phyloP scores from a whole-genome alignment of 805 yeast genomes.

The Schizosaccharomyces osmophilus region DNA sequence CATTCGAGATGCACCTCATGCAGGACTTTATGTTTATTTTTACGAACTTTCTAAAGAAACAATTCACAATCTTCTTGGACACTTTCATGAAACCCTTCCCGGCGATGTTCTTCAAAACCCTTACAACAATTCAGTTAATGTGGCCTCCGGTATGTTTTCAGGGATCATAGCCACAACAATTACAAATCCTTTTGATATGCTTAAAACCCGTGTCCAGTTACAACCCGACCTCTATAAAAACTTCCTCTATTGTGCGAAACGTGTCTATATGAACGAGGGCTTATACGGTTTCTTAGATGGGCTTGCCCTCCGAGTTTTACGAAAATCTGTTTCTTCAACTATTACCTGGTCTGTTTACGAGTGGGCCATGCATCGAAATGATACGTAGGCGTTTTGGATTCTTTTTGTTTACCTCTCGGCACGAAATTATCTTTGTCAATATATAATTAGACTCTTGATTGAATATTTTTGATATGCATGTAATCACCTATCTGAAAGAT shows the following conservation, averaged over 20 bases:
- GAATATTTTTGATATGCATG: not conserved
- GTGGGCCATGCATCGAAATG: not conserved
- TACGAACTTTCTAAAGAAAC: slow-evolving; percentile 53
- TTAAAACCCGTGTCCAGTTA: slow-evolving; percentile 77
- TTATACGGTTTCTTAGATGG: slow-evolving; percentile 52
- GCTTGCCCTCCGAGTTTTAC: slow-evolving; percentile 45
- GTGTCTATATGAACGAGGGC: slow-evolving; percentile 24
- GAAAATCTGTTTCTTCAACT: slow-evolving; percentile 82
- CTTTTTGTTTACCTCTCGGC: too few species aligned
- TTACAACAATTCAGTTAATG: slow-evolving; percentile 33
- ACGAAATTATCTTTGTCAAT: too few species aligned
- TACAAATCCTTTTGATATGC: slow-evolving; percentile 87
- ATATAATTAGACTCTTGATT: not conserved
- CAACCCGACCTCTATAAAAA: slow-evolving; percentile 24
- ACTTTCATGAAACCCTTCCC: not conserved
- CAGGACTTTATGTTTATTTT: slow-evolving; percentile 70
- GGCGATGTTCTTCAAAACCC: slow-evolving; percentile 9
- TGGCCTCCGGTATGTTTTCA: slow-evolving; percentile 51
- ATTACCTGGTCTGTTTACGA: slow-evolving; percentile 95
- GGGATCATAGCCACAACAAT: slow-evolving; percentile 60
- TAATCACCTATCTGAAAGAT: too few species aligned
- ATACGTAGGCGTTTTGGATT: not conserved
- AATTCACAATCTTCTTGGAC: slow-evolving; percentile 10
- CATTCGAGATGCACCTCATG: slow-evolving; percentile 84
- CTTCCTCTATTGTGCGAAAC: slow-evolving; percentile 17